Percentiles rank a stretch among this genome's conserved stretches.
Conservation (phyloP, 345 rosid genomes). For the Lepidium aucheri region DNA sequence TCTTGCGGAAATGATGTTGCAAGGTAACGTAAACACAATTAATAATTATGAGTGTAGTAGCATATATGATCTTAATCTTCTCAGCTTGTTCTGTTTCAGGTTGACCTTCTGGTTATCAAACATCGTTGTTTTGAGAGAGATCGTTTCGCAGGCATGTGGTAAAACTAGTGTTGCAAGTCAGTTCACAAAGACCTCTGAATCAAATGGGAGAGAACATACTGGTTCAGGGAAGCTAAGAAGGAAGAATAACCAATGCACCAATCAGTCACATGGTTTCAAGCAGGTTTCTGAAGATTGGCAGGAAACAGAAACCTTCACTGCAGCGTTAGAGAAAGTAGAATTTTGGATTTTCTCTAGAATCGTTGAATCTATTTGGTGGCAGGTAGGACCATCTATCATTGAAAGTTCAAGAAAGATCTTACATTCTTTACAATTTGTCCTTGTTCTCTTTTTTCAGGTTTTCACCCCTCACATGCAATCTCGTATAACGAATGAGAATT, state of each 20-base stretch:
- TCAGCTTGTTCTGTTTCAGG: slow-evolving; percentile 35
- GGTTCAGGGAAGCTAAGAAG: slow-evolving; percentile 3
- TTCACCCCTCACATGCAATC: slow-evolving; percentile 86
- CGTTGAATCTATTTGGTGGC: slow-evolving; percentile 98
- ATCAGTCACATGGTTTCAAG: slow-evolving; percentile 25
- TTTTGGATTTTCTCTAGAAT: slow-evolving; percentile 87
- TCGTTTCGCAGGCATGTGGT: slow-evolving; percentile 60
- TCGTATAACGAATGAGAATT: slow-evolving; percentile 37
- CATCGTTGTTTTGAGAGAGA: slow-evolving; percentile 67
- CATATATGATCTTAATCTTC: neutral
- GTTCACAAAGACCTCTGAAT: slow-evolving; percentile 29
- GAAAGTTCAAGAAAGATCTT: neutral
- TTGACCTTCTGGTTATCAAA: slow-evolving; percentile 93
- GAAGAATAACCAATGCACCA: neutral
- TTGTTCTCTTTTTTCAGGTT: slow-evolving; percentile 38
- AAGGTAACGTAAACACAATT: slow-evolving; percentile 32
- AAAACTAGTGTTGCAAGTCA: slow-evolving; percentile 17
- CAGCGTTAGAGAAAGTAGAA: slow-evolving; percentile 71
- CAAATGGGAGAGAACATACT: slow-evolving; percentile 29
- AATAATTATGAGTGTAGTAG: neutral
- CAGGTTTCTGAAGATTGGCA: slow-evolving; percentile 63
- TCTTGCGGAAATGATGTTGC: slow-evolving; percentile 92
- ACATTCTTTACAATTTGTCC: neutral
- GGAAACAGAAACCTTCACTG: slow-evolving; percentile 63
- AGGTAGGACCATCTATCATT: slow-evolving; percentile 34